Evolutionary conservation across 2,329 filamentous ascomycete species (phyloP), one percentile per base, ranked within the genome.

Genomic region (Ramichloridium luteum): DNA sequence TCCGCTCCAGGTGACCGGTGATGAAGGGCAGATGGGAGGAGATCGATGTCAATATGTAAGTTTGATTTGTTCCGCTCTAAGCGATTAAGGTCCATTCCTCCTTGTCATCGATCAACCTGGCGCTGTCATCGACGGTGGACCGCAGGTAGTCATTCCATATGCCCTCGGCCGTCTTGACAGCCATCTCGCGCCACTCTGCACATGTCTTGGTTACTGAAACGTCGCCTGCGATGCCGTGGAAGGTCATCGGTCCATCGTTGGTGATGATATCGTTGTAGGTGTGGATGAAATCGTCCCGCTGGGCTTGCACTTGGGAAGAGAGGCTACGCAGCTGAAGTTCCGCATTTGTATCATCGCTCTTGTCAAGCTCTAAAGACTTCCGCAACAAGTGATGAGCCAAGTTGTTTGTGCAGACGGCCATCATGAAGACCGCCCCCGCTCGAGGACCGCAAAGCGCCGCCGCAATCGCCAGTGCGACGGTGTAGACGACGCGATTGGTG

Each of bases 61-160:
- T n/a, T n/a, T 23, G 20, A 23, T 23, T 8, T n/a, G 8, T n/a
- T 23, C n/a, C n/a, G 20, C 8, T 23, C n/a, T 23, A 23, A 8
- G 20, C 20, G 8, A 23, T 23, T 23, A 23, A n/a, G n/a, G n/a
- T 23, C 20, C 20, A 23, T n/a, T 23, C 20, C 8, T 23, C 20
- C 8, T 23, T 23, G 20, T 23, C 20, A n/a, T 23, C n/a, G 8
- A 23, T n/a, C 20, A 23, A 8, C 20, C 20, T n/a, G 8, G 8
- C 20, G n/a, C 20, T 23, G 20, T 23, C 20, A n/a, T 23, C 20
- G 20, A 23, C 20, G 8, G 20, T 23, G 20, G n/a, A 23, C n/a
- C n/a, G 20, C n/a, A n/a, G 8, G n/a, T 23, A 23, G 8, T n/a
- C 8, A n/a, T 23, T n/a, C 20, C 20, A 23, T 8, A 23, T n/a